Base-by-base conservation (phyloP, 2,329 filamentous ascomycete species). In the Scytalidium lignicola region DNA sequence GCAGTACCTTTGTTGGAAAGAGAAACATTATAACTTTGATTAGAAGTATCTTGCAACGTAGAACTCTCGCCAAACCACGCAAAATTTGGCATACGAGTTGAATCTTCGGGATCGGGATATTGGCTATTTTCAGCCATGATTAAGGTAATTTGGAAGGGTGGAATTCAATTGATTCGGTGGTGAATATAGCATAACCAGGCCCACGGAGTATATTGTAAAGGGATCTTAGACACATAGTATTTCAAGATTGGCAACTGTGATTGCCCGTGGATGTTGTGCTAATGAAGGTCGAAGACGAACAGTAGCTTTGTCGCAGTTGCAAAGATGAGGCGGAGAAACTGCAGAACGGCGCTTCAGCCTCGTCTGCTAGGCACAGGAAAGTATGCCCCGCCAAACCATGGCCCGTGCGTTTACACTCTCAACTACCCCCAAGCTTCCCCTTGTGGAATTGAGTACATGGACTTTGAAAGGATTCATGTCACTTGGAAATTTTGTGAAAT, bases 91-190 rank as follows among this genome's bases (percentile, higher is more conserved):
- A 44, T 44, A 26, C 47, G 32, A 23, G 23, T 55, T 20, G 37
- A 37, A n/a, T 37, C 20, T 37, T 56, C 53, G 10, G 53, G 53
- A 43, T 55, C 53, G 3, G 53, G 53, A 22, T 55, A 54, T 37
- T 51, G 48, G 42, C 28, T 42, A 37, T 17, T 37, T 37, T 37
- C 12, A 37, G 32, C 12, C 32, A 37, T 37, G 32, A 17, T 17
- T 37, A 37, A 37, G 10, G 32, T 37, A 17, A 13, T 37, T 5
- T 37, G 4, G 32, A 37, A 13, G 15, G 4, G 4, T 37, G 6
- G 32, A 37, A 37, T 13, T 13, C 10, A 15, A n/a, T 13, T 5
- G 32, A 17, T 13, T 13, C 8, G 12, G 13, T 7, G 7, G 26
- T 13, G 26, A 7, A 7, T 28, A 28, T 28, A 28, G 15, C 10